Evolutionary conservation across 345 rosid genomes (phyloP), one percentile per base, ranked within the genome.

Genomic region (Iberis pinnata): DNA sequence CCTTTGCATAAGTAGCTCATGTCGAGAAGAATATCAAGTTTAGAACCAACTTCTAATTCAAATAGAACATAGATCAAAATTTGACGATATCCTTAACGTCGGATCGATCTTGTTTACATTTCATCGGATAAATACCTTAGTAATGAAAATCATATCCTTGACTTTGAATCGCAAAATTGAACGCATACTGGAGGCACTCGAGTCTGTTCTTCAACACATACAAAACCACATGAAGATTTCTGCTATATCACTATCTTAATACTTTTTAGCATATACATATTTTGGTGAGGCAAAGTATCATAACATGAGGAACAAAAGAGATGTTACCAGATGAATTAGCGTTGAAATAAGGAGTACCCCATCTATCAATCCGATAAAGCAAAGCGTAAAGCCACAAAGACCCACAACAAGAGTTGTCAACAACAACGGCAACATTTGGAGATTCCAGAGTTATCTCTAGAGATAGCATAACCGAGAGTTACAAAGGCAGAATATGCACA

Each of bases 321-420:
- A 92, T 64, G 69, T 85, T 83, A 32, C 99, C 99, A 37, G 84
- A 78, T 9, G 78, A 40, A 56, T 85, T 88, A 31, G 82, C 90
- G 0, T 74, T 11, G 74, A 92, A 92, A 36, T 92, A 92, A 7
- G 99, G 99, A n/a, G 81, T 95, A 11, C 98, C 98, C 97, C 98
- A 92, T 10, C 75, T 75, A 18, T 85, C 85, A 44, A 92, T 62
- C 12, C 78, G 74, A 60, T 92, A 92, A 12, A 92, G 85, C 0
- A 78, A 49, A 5, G 86, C 29, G 6, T 97, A 88, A 52, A 48
- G 88, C 26, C 85, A 68, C 2, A 94, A 68, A 2, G 88, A 83
- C 99, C 99, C 88, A 19, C 60, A 62, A 56, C 77, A 51, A 2
- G 55, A n/a, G n/a, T n/a, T n/a, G n/a, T n/a, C n/a, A n/a, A n/a